Conservation (phyloP, 1,284 basidiomycete species). For the Rhodofomes roseus region DNA sequence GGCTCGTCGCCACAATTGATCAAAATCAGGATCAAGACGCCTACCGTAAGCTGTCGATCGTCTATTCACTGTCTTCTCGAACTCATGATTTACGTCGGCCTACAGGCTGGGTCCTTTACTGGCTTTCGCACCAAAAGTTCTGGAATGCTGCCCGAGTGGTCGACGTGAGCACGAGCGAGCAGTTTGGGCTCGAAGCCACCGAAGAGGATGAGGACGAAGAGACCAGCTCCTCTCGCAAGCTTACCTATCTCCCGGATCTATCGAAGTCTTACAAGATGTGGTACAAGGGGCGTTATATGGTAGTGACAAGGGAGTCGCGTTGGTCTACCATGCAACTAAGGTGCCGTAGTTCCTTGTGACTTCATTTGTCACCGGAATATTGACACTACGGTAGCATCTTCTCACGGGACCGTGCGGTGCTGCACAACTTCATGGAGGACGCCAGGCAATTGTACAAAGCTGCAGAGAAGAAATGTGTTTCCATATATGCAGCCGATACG, state of each 20-base stretch:
- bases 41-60: slow-evolving; percentile 14
- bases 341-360: slow-evolving; percentile 14
- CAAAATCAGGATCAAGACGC: slow-evolving; percentile 22
- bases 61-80: neutral
- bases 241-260: slow-evolving; percentile 47
- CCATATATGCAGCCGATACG: slow-evolving; percentile 14
- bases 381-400: slow-evolving; percentile 13
- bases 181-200: slow-evolving; percentile 28
- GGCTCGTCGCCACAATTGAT: slow-evolving; percentile 24
- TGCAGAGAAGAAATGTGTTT: slow-evolving; percentile 14
- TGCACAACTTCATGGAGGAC: slow-evolving; percentile 25
- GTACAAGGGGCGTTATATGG: slow-evolving; percentile 49
- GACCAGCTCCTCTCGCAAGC: slow-evolving; percentile 24
- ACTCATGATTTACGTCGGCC: slow-evolving; percentile 22
- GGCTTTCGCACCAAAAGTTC: slow-evolving; percentile 30
- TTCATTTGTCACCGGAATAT: neutral
- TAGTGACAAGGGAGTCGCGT: slow-evolving; percentile 34
- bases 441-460: slow-evolving; percentile 25
- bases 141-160: slow-evolving; percentile 44
- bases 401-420: slow-evolving; percentile 16
- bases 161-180: slow-evolving; percentile 42
- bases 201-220: slow-evolving; percentile 36
- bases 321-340: slow-evolving; percentile 21
- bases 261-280: slow-evolving; percentile 43
- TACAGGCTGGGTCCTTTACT: slow-evolving; percentile 26